Evolutionary conservation across 192 early-diverging fungal genomes (phyloP).

Genomic region (Coemansia sp.): DNA sequence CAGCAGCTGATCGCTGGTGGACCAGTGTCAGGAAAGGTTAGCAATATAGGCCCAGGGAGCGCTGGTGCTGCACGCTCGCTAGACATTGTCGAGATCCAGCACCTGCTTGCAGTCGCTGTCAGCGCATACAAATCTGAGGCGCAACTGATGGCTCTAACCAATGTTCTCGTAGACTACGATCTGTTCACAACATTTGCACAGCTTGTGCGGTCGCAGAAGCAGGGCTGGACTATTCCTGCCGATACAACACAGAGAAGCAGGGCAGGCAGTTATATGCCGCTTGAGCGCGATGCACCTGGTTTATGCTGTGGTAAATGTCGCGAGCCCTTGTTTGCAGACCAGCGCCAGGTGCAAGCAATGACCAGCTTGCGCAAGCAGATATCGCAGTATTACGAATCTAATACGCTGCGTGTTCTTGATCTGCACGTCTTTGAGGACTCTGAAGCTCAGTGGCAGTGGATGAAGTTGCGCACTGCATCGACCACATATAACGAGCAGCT

Average conservation of each 20-base stretch:
- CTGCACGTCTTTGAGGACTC: constrained; percentile 54
- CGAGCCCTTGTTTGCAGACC: constrained; percentile 35
- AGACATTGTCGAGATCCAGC: constrained; percentile 49
- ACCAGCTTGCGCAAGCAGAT: constrained; percentile 30
- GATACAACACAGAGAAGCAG: background rate
- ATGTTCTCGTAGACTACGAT: constrained; percentile 49
- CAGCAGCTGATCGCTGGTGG: constrained; percentile 43
- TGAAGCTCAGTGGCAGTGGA: constrained; percentile 50
- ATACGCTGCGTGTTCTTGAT: constrained; percentile 40
- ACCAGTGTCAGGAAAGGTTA: background rate
- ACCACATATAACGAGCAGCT: constrained; percentile 22
- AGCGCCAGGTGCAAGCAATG: constrained; percentile 35
- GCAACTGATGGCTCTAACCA: constrained; percentile 49
- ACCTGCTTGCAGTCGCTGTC: constrained; percentile 45
- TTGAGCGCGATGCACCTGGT: constrained; percentile 2
- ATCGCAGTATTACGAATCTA: constrained; percentile 39
- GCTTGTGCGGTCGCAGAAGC: constrained; percentile 52
- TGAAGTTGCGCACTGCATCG: constrained; percentile 47
- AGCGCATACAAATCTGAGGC: constrained; percentile 54
- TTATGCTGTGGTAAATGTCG: constrained; percentile 26
- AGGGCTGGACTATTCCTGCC: constrained; percentile 37
- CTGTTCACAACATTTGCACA: constrained; percentile 47
- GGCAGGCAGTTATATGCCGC: background rate
- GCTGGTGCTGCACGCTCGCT: constrained; percentile 27
- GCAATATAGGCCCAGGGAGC: background rate